These are phyloP conservation scores for Acanthamoeba sp. DNA, from an alignment of 208 protist species.

Conservation along the genomic window DNA sequence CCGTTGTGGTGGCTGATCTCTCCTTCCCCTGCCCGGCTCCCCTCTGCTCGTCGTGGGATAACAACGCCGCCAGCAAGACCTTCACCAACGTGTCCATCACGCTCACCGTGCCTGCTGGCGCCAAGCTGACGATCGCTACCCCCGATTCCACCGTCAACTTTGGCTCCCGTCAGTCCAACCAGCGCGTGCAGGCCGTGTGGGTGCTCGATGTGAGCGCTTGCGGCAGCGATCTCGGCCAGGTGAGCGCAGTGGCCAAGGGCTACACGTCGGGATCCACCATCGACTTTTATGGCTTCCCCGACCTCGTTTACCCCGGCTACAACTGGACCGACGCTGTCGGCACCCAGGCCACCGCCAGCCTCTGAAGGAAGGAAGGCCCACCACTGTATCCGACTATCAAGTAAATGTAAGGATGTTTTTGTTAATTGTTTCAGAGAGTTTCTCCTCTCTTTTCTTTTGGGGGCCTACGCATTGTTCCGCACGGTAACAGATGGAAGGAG, in stretches of 20 bases:
- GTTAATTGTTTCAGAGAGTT: too few species aligned
- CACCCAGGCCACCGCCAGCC: conserved; percentile 1
- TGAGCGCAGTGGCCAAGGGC: conserved; percentile 22
- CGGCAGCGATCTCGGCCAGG: background rate
- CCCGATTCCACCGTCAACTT: background rate
- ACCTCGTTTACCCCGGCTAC: conserved; percentile 54
- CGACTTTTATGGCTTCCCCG: conserved; percentile 52
- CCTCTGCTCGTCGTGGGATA: conserved; percentile 12
- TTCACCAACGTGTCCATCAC: conserved; percentile 21
- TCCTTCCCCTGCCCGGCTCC: conserved; percentile 7
- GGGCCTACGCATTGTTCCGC: too few species aligned
- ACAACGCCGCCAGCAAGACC: conserved; percentile 18
- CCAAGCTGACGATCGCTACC: background rate
- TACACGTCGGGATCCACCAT: background rate
- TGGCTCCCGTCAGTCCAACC: background rate
- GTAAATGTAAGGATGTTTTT: too few species aligned
- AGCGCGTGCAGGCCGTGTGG: conserved; percentile 19
- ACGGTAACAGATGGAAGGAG: background rate
- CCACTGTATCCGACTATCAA: too few species aligned
- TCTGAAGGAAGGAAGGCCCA: too few species aligned
- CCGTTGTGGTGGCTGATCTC: conserved; percentile 21
- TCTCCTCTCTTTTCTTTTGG: too few species aligned
- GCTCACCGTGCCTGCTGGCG: background rate
- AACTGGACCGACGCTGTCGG: conserved; percentile 46
- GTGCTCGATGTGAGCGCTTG: background rate